Conservation (phyloP, 345 rosid genomes). For the Citrus maxima region DNA sequence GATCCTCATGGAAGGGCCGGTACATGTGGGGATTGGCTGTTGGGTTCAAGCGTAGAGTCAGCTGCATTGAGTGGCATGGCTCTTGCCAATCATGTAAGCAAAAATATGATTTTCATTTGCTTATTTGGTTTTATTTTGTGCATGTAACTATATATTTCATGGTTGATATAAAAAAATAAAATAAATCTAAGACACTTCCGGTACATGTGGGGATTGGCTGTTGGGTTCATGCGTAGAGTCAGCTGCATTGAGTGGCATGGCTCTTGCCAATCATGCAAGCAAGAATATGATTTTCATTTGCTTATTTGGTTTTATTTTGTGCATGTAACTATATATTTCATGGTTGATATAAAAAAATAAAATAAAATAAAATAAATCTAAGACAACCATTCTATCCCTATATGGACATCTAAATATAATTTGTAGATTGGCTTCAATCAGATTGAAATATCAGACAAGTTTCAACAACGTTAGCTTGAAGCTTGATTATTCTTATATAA, state of each 20-base stretch:
- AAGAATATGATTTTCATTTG: background rate
- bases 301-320: background rate
- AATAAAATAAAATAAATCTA: background rate
- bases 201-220: slow-evolving; percentile 95
- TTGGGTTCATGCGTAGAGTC: slow-evolving; percentile 82
- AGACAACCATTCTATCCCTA: background rate
- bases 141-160: too few relatives aligned
- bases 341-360: background rate
- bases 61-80: slow-evolving; percentile 90
- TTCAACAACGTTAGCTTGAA: background rate
- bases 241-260: slow-evolving; percentile 84
- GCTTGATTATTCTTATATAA: too few relatives aligned
- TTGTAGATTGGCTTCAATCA: background rate
- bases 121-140: too few relatives aligned
- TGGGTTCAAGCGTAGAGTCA: slow-evolving; percentile 80
- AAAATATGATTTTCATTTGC: background rate
- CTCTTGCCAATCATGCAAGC: slow-evolving; percentile 76
- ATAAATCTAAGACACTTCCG: slow-evolving; percentile 20
- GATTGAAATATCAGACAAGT: background rate
- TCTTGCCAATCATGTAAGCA: slow-evolving; percentile 68
- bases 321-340: background rate
- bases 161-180: too few relatives aligned
- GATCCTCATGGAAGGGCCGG: slow-evolving; percentile 93
- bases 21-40: slow-evolving; percentile 91
- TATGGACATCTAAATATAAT: background rate